Conservation (phyloP, 805 yeast species). For the Ogataea minuta region DNA sequence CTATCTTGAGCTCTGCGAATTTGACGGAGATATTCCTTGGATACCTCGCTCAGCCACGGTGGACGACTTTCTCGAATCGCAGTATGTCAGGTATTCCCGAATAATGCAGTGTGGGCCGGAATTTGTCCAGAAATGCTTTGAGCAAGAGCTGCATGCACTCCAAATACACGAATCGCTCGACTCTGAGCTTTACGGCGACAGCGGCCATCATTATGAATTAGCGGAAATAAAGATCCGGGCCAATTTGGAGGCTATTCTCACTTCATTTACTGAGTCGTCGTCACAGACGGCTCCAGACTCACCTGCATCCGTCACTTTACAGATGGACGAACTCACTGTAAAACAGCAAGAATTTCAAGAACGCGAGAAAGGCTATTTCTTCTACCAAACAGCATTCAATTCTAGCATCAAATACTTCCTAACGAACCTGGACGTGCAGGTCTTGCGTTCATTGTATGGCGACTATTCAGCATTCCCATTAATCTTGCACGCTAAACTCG, state of each 20-base stretch:
- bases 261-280: slow-evolving; percentile 26
- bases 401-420: slow-evolving; percentile 65
- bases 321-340: slow-evolving; percentile 19
- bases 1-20: slow-evolving; percentile 24
- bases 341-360: slow-evolving; percentile 17
- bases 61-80: slow-evolving; percentile 23
- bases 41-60: slow-evolving; percentile 30
- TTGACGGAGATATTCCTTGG: slow-evolving; percentile 55
- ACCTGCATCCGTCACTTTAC: slow-evolving; percentile 2
- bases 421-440: slow-evolving; percentile 76
- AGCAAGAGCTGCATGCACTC: slow-evolving; percentile 58
- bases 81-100: slow-evolving; percentile 54
- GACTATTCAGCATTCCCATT: slow-evolving; percentile 69
- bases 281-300: slow-evolving; percentile 6
- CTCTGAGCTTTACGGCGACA: slow-evolving; percentile 56
- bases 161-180: slow-evolving; percentile 54
- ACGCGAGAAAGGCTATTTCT: slow-evolving; percentile 55
- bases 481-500: slow-evolving; percentile 57
- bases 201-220: slow-evolving; percentile 48
- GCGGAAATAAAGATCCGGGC: slow-evolving; percentile 57
- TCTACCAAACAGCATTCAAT: slow-evolving; percentile 68
- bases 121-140: slow-evolving; percentile 53
- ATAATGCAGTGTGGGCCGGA: slow-evolving; percentile 63
- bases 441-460: slow-evolving; percentile 61
- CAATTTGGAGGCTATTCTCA: slow-evolving; percentile 40